These are phyloP conservation scores for Fraxinus sp. DNA, from an alignment of 305 asterid genomes.

Conservation along the genomic window DNA sequence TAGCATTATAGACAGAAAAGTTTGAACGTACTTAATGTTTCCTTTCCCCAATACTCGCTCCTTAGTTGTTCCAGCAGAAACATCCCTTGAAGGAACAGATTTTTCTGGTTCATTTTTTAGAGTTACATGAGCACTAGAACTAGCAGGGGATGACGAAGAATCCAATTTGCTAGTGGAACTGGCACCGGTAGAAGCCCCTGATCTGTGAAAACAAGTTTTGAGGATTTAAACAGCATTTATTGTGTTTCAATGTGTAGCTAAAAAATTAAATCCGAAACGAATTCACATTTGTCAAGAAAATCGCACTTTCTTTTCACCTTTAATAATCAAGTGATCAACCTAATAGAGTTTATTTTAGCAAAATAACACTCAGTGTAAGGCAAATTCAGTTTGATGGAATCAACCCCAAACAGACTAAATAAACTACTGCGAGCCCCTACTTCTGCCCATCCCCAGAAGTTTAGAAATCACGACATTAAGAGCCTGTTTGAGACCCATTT, in stretches of 20 bases:
- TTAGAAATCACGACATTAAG: background rate
- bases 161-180: slow-evolving; percentile 20
- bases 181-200: slow-evolving; percentile 43
- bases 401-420: slow-evolving; percentile 6
- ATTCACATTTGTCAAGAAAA: background rate
- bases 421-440: background rate
- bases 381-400: slow-evolving; percentile 9
- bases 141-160: slow-evolving; percentile 54
- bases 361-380: background rate
- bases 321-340: slow-evolving; percentile 14
- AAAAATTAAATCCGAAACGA: background rate
- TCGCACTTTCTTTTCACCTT: background rate
- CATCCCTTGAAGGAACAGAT: slow-evolving; percentile 57
- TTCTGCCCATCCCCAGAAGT: background rate
- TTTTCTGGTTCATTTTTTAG: slow-evolving; percentile 77
- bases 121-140: slow-evolving; percentile 55
- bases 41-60: slow-evolving; percentile 72
- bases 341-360: slow-evolving; percentile 14
- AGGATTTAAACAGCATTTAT: slow-evolving; percentile 14
- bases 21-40: slow-evolving; percentile 63
- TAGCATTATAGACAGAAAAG: slow-evolving; percentile 8
- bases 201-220: slow-evolving; percentile 45
- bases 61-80: slow-evolving; percentile 60
- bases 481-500: background rate
- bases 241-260: background rate